Conservation (phyloP, 306 rosid species). For the Rubus idaeus region DNA sequence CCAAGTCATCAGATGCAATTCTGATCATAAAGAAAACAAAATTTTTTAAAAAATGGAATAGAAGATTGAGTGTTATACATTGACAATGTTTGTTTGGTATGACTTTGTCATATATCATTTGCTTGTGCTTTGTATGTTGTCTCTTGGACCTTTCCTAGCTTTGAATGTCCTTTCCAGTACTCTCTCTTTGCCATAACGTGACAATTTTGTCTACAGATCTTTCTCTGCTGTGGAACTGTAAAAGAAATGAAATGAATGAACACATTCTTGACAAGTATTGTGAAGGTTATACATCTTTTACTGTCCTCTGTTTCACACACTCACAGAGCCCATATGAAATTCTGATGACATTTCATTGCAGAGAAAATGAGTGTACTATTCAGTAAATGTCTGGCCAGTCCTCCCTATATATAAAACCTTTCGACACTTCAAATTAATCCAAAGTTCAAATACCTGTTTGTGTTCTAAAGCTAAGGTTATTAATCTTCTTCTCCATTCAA, state of each 20-base stretch:
- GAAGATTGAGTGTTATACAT: neutral
- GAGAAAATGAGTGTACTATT: neutral
- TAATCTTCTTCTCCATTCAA: constrained; percentile 30
- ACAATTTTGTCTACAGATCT: too few species aligned
- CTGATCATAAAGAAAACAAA: neutral
- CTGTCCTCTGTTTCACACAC: neutral
- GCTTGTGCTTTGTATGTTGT: neutral
- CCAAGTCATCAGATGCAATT: neutral
- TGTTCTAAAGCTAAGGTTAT: neutral
- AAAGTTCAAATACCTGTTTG: constrained; percentile 30
- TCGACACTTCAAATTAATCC: constrained; percentile 26
- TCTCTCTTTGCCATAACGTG: neutral
- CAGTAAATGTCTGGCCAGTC: neutral
- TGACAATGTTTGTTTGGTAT: neutral
- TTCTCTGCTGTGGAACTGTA: neutral
- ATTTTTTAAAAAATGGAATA: too few species aligned
- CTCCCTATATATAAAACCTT: neutral
- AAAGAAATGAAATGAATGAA: neutral
- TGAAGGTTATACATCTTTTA: neutral
- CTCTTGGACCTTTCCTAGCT: neutral
- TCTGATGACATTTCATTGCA: neutral
- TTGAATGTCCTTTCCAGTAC: neutral
- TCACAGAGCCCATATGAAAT: neutral
- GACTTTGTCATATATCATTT: neutral
- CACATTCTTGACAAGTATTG: neutral